phyloP scores from a whole-genome alignment of 164 flowering plant genomes.

The Euptelea pleiosperma region DNA sequence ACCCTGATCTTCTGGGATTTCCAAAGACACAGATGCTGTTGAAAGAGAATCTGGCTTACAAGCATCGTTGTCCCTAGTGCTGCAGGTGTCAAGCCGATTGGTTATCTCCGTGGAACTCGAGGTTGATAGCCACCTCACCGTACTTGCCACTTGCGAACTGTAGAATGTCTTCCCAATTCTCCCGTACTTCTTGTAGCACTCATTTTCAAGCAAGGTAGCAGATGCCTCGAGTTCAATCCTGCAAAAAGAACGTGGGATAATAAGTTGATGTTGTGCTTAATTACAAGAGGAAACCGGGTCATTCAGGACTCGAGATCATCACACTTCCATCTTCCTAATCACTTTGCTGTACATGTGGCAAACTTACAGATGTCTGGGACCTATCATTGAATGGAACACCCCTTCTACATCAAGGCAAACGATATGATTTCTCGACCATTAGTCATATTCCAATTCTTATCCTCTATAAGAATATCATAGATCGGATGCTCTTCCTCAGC shows the following conservation, averaged over 20 bases:
- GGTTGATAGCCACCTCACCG: conserved; percentile 72
- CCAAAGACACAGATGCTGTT: conserved; percentile 5
- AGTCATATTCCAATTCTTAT: no score
- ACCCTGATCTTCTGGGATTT: conserved; percentile 5
- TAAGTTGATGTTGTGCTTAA: neutral
- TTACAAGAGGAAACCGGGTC: neutral
- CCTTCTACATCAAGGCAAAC: no score
- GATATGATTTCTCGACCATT: no score
- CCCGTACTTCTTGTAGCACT: conserved; percentile 71
- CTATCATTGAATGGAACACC: no score
- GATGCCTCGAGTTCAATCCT: conserved; percentile 56
- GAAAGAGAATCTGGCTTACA: conserved; percentile 11
- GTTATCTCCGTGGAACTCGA: conserved; percentile 36
- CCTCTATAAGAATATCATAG: no score
- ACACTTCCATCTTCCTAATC: no score
- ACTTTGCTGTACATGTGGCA: no score
- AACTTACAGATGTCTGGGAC: no score
- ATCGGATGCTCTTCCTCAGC: no score
- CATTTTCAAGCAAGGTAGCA: conserved; percentile 57
- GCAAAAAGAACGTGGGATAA: conserved; percentile 16
- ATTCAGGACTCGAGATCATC: no score
- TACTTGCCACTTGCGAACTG: conserved; percentile 73
- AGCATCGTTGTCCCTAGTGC: conserved; percentile 5
- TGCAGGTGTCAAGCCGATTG: conserved; percentile 34
- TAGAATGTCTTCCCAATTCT: conserved; percentile 78